phyloP scores from a whole-genome alignment of 2,329 filamentous ascomycete species.

The Boeremia lycopersici region DNA sequence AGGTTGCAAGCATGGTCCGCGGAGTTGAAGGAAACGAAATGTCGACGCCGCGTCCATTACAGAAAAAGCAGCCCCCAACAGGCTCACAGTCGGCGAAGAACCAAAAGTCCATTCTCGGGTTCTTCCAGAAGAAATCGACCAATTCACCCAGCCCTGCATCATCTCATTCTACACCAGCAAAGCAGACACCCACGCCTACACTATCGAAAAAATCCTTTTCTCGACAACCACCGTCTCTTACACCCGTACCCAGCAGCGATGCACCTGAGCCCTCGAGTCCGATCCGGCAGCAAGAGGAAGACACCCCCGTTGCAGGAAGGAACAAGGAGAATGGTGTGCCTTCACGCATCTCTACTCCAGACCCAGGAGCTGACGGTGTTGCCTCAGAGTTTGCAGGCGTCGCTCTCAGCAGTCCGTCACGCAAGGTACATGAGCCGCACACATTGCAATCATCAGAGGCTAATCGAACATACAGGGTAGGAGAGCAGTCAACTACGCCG shows the following conservation, averaged over 20 bases:
- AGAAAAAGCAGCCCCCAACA: constrained; percentile 55
- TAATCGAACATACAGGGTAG: constrained; percentile 54
- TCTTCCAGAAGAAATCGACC: constrained; percentile 70
- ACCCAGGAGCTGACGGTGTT: constrained; percentile 52
- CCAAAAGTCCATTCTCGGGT: constrained; percentile 76
- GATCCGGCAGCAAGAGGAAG: constrained; percentile 64
- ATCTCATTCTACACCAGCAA: constrained; percentile 32
- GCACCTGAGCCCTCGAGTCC: constrained; percentile 69
- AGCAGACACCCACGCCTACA: constrained; percentile 34
- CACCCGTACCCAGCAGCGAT: constrained; percentile 83
- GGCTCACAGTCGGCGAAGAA: constrained; percentile 60
- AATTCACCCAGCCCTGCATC: constrained; percentile 53
- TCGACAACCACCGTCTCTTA: constrained; percentile 55
- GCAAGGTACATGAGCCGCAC: constrained; percentile 65
- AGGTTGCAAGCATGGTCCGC: constrained; percentile 46
- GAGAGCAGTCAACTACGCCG: constrained; percentile 78
- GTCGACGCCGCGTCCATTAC: constrained; percentile 51
- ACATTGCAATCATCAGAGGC: neutral
- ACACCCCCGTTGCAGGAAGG: constrained; percentile 50
- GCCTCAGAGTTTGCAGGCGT: constrained; percentile 52
- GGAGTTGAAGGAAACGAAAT: constrained; percentile 56
- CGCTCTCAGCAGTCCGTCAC: constrained; percentile 72
- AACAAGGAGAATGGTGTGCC: constrained; percentile 60
- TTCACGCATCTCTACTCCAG: constrained; percentile 47
- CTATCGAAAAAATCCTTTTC: constrained; percentile 43